Evolutionary conservation across 495 filamentous ascomycete genomes (phyloP), one percentile per base, ranked within the genome.

Genomic region (Penicillium atrosanguineum): DNA sequence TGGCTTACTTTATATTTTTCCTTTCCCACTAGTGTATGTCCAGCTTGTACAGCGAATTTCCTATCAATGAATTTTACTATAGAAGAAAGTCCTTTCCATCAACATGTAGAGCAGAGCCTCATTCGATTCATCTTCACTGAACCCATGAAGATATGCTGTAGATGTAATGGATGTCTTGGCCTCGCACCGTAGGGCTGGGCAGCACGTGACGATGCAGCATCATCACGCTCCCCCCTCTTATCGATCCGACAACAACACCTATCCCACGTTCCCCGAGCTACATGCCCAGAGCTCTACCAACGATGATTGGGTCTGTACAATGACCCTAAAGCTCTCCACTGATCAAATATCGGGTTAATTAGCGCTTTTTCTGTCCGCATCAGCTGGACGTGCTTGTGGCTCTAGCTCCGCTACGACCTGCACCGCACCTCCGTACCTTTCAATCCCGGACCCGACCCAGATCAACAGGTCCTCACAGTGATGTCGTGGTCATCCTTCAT

Each of bases 401-500:
- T 64, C 46, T 59, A 67, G 59, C 63, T 64, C 59, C 64, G 57
- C 53, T 37, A 55, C 63, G 56, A 62, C 58, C 58, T 62, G 7
- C 56, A 60, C 56, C 59, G 53, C 36, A 48, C 49, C 50, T 34
- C 50, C 44, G 38, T 56, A 46, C 50, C 45, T 42, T 41, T 44
- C 36, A 40, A 16, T 44, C 21, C 29, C 49, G 31, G n/a, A 42
- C 38, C 26, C 18, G 34, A 38, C 15, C 21, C 43, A 23, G 36
- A 50, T 21, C 34, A 6, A 36, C 34, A 21, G 15, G 26, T 38
- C 52, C 45, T 44, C 64, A 71, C 49, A 67, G 90, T 89, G 87
- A 86, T 89, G 72, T 88, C 85, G 70, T 79, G 95, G 74, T 86
- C 84, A 55, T 88, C 84, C 68, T 86, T 98, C 68, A 88, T 97